phyloP scores from a whole-genome alignment of 2,329 filamentous ascomycete genomes.

The Mycosphaerelloides madeirae region DNA sequence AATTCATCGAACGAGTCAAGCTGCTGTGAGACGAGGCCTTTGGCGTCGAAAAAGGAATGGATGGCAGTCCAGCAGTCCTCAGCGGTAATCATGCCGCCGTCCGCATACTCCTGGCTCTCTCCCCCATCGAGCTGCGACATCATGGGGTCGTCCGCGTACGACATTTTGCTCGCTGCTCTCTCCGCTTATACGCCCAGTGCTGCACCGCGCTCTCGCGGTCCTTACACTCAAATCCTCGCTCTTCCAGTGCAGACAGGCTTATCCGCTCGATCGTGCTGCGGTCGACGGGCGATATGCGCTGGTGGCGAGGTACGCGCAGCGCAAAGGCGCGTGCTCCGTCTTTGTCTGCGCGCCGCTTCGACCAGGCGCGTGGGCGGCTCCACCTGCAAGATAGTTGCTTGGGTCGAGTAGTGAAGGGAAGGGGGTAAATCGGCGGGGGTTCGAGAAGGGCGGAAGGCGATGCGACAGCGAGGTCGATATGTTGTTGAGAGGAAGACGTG shows the following conservation, averaged over 20 bases:
- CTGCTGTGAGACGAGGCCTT: slow-evolving; percentile 94
- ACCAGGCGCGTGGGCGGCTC: too few species aligned
- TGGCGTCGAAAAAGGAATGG: slow-evolving; percentile 91
- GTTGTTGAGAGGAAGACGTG: too few species aligned
- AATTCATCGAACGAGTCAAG: slow-evolving; percentile 98
- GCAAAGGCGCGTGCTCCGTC: slow-evolving; percentile 14
- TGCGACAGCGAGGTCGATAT: too few species aligned
- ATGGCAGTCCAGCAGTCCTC: slow-evolving; percentile 99
- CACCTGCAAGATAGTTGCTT: too few species aligned
- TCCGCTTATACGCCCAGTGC: too few species aligned
- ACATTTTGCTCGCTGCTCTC: slow-evolving; percentile 7
- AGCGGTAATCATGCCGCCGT: slow-evolving; percentile 63
- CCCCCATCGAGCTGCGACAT: slow-evolving; percentile 17
- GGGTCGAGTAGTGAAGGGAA: too few species aligned
- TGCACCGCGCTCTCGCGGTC: neutral
- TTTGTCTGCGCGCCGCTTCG: neutral
- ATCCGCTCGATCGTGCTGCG: neutral
- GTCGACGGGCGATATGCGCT: neutral
- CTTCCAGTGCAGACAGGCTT: too few species aligned
- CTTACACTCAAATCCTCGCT: neutral
- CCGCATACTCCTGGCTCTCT: slow-evolving; percentile 19
- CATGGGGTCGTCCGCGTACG: slow-evolving; percentile 23
- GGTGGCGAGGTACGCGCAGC: slow-evolving; percentile 18
- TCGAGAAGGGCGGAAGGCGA: too few species aligned
- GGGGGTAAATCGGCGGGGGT: too few species aligned